Conservation (phyloP, 352 stramenopile genomes). For the Phytophthora ramorum region DNA sequence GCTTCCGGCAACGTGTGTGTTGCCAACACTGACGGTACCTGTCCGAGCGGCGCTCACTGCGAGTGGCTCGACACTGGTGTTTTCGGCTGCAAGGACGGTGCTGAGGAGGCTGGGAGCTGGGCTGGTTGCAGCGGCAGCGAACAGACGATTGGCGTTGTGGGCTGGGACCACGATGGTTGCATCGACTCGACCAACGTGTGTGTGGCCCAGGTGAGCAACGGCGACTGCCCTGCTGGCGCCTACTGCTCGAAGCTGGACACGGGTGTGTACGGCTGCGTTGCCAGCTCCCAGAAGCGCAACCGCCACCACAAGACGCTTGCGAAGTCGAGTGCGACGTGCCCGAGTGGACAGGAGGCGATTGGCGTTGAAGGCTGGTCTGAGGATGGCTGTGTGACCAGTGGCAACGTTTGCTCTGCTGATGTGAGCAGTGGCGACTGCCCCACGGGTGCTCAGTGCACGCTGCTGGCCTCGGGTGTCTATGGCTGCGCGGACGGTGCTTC, state of each 20-base stretch:
- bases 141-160: constrained; percentile 14
- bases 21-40: constrained; percentile 18
- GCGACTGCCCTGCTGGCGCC: constrained; percentile 12
- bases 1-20: constrained; percentile 19
- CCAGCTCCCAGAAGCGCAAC: constrained; percentile 19
- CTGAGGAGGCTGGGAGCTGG: constrained; percentile 9
- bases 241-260: constrained; percentile 30
- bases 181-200: constrained; percentile 6
- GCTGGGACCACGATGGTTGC: constrained; percentile 21
- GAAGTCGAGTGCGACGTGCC: neutral
- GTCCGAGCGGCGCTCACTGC: constrained; percentile 23
- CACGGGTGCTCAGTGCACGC: constrained; percentile 19
- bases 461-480: constrained; percentile 31
- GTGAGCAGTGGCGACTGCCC: constrained; percentile 21
- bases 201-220: constrained; percentile 10
- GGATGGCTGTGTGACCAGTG: constrained; percentile 13
- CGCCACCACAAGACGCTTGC: constrained; percentile 15
- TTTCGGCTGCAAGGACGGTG: constrained; percentile 20
- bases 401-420: constrained; percentile 28
- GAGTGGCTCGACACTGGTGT: constrained; percentile 26
- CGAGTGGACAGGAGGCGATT: constrained; percentile 19
- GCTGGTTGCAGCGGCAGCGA: constrained; percentile 7
- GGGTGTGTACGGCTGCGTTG: constrained; percentile 36
- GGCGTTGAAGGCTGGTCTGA: constrained; percentile 18
- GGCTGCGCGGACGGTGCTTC: constrained; percentile 31